Evolutionary conservation across 345 rosid genomes (phyloP).

Genomic region (Salix suchowensis): DNA sequence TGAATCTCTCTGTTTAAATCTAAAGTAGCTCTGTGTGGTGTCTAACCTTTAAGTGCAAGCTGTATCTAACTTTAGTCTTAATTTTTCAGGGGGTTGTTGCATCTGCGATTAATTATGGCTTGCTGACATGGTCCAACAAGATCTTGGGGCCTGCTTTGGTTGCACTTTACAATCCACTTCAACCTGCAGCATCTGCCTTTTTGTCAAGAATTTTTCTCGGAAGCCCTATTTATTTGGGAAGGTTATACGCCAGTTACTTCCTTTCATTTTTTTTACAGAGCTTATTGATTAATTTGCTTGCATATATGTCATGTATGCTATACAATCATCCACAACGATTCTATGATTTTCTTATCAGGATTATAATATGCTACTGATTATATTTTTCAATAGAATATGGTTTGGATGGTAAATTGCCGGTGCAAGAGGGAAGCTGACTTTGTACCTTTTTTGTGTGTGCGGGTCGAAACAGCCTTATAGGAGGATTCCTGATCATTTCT

Average conservation of each 20-base stretch:
- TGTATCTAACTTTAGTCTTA: background rate
- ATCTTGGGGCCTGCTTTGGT: conserved; percentile 93
- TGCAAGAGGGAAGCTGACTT: conserved; percentile 6
- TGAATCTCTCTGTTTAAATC: background rate
- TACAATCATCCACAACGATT: background rate
- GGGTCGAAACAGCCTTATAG: conserved; percentile 49
- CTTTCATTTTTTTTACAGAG: background rate
- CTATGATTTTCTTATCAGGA: background rate
- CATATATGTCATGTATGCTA: background rate
- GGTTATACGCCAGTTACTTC: conserved; percentile 36
- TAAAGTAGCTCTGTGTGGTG: too few species aligned
- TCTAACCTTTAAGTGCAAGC: background rate
- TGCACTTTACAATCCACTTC: conserved; percentile 94
- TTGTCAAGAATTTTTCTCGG: conserved; percentile 89
- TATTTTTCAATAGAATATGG: background rate
- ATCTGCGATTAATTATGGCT: conserved; percentile 85
- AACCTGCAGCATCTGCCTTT: conserved; percentile 83
- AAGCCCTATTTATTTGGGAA: conserved; percentile 87
- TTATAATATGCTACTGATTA: background rate
- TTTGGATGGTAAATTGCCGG: background rate
- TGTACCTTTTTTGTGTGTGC: background rate
- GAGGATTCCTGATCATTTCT: conserved; percentile 70
- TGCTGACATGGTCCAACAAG: conserved; percentile 97
- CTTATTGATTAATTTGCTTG: background rate
- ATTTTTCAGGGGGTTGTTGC: conserved; percentile 70